Evolutionary conservation across 2,329 filamentous ascomycete genomes (phyloP).

Genomic region (Chalaropsis thielavioides): DNA sequence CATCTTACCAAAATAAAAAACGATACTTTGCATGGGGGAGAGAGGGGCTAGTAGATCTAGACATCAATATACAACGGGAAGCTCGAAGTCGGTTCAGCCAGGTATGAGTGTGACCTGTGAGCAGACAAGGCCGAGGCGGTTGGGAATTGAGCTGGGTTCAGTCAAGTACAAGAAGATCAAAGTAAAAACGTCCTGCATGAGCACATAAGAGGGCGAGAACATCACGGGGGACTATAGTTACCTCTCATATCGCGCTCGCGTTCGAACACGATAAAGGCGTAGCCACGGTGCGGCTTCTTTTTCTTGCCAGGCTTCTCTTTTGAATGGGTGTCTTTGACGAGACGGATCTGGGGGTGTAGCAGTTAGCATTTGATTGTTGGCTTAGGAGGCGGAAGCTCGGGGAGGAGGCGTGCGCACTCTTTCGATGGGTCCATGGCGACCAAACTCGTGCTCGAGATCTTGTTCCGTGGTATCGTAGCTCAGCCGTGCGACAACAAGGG

Average conservation of each 20-base stretch:
- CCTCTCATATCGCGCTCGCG: conserved; percentile 98
- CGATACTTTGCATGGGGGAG: background rate
- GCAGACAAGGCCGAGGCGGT: background rate
- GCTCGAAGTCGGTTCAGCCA: background rate
- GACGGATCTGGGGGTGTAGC: conserved; percentile 54
- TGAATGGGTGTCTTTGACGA: conserved; percentile 63
- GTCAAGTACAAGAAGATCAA: conserved; percentile 18
- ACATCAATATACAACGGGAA: background rate
- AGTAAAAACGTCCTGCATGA: conserved; percentile 21
- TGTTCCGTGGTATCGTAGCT: conserved; percentile 80
- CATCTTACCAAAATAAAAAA: conserved; percentile 36
- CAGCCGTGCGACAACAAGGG: conserved; percentile 78
- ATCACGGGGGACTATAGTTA: conserved; percentile 39
- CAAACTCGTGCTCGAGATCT: conserved; percentile 87
- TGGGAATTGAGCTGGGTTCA: background rate
- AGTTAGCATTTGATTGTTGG: conserved; percentile 18
- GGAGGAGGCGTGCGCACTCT: conserved; percentile 41
- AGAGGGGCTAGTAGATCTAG: background rate
- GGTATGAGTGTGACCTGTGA: conserved; percentile 1
- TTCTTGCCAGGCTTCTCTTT: conserved; percentile 58
- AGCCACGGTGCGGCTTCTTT: conserved; percentile 71
- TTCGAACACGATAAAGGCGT: conserved; percentile 94
- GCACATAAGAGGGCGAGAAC: conserved; percentile 23
- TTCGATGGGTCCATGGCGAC: conserved; percentile 85
- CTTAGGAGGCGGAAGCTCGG: background rate